phyloP scores from a whole-genome alignment of 1,284 basidiomycete genomes.

The Pascua guehoae region DNA sequence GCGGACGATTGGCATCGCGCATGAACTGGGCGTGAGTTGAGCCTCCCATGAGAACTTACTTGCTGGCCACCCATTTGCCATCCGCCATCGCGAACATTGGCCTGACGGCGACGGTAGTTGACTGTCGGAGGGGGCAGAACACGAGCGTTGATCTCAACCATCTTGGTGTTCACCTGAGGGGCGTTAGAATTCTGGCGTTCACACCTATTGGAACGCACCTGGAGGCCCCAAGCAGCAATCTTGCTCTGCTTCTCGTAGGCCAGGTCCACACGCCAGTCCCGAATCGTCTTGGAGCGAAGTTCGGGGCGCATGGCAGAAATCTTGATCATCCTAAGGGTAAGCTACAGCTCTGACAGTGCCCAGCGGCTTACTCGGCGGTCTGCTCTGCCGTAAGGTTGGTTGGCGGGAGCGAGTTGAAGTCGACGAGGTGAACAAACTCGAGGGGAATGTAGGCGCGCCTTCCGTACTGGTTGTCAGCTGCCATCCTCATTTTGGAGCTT shows the following conservation, averaged over 20 bases:
- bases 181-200: too few species aligned
- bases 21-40: slow-evolving; percentile 29
- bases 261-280: slow-evolving; percentile 30
- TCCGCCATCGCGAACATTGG: slow-evolving; percentile 15
- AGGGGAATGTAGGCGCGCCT: slow-evolving; percentile 37
- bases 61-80: slow-evolving; percentile 29
- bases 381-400: slow-evolving; percentile 37
- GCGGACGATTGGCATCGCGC: slow-evolving; percentile 28
- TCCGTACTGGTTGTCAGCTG: slow-evolving; percentile 30
- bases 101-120: slow-evolving; percentile 27
- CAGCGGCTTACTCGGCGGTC: slow-evolving; percentile 31
- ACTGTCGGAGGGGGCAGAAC: slow-evolving; percentile 41
- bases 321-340: slow-evolving; percentile 44
- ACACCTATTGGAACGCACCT: slow-evolving; percentile 15
- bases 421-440: slow-evolving; percentile 39
- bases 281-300: slow-evolving; percentile 25
- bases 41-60: too few species aligned
- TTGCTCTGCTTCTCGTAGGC: slow-evolving; percentile 36
- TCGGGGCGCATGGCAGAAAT: slow-evolving; percentile 38
- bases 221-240: slow-evolving; percentile 47
- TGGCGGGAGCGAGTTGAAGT: slow-evolving; percentile 43
- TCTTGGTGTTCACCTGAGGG: slow-evolving; percentile 33
- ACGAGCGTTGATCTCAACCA: slow-evolving; percentile 45
- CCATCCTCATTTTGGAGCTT: not conserved
- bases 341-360: not conserved